Conservation (phyloP, 441 rosid species). For the Gossypium schwendimanii region DNA sequence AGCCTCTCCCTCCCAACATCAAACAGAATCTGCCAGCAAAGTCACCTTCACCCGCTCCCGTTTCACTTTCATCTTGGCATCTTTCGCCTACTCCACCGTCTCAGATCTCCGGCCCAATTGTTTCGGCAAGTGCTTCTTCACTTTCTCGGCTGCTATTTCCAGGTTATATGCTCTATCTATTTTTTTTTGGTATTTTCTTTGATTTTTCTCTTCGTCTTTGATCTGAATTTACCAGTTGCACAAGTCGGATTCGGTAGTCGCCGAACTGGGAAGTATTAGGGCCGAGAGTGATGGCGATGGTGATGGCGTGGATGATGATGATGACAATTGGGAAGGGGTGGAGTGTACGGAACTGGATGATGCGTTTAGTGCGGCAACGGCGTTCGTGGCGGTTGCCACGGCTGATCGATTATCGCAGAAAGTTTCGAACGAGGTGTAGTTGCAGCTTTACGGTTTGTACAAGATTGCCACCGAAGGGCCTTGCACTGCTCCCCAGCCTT, state of each 20-base stretch:
- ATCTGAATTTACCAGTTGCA: no score
- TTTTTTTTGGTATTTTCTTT: no score
- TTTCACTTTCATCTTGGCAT: no score
- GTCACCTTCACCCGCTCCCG: no score
- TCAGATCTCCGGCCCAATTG: no score
- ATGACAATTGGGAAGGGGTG: slow-evolving; percentile 88
- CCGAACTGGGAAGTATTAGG: slow-evolving; percentile 72
- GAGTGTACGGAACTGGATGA: slow-evolving; percentile 90
- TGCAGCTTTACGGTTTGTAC: slow-evolving; percentile 80
- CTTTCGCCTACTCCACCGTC: no score
- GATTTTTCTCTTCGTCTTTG: no score
- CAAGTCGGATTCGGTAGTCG: slow-evolving; percentile 53
- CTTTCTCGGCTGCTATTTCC: no score
- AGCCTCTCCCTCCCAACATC: no score
- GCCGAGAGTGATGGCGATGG: slow-evolving; percentile 32
- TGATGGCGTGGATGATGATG: slow-evolving; percentile 23
- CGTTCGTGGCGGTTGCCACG: slow-evolving; percentile 69
- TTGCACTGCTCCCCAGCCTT: slow-evolving; percentile 76
- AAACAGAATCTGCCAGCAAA: no score
- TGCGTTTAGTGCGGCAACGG: slow-evolving; percentile 76
- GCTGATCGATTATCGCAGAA: slow-evolving; percentile 62
- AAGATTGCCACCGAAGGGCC: slow-evolving; percentile 96
- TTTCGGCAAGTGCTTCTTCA: no score
- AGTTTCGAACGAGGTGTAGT: slow-evolving; percentile 57
- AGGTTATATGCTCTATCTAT: no score